A percentile compares a stretch with the other conserved stretches of the same genome.
These are phyloP conservation scores for Coemansia sp. DNA, from an alignment of 192 early-diverging fungal genomes.

Conservation along the genomic window DNA sequence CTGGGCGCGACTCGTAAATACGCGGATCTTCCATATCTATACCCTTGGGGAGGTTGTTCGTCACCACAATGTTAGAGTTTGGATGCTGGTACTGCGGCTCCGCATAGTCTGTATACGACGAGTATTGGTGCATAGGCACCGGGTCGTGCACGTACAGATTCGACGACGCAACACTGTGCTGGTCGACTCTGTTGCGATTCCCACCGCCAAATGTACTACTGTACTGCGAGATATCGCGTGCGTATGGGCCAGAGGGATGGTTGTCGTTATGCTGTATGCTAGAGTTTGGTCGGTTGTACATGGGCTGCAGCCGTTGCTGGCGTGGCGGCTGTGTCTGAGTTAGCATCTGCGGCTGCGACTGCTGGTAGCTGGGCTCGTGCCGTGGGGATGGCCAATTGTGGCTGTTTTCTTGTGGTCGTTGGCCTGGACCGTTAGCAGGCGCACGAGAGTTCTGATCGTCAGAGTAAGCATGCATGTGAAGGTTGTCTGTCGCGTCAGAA, in stretches of 20 bases:
- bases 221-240: slow-evolving; percentile 9
- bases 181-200: background rate
- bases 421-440: background rate
- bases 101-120: background rate
- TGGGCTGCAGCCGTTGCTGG: slow-evolving; percentile 6
- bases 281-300: background rate
- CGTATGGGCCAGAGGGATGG: background rate
- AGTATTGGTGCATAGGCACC: background rate
- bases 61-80: slow-evolving; percentile 4
- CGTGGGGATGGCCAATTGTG: slow-evolving; percentile 1
- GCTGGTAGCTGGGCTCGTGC: slow-evolving; percentile 11
- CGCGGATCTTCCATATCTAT: slow-evolving; percentile 7
- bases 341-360: slow-evolving; percentile 4
- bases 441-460: background rate
- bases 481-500: slow-evolving; percentile 19
- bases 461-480: slow-evolving; percentile 10
- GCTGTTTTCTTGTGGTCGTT: background rate
- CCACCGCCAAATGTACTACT: slow-evolving; percentile 9
- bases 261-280: background rate
- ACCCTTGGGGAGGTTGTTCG: slow-evolving; percentile 17
- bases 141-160: slow-evolving; percentile 5
- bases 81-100: background rate
- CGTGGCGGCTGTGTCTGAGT: background rate
- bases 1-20: slow-evolving; percentile 10
- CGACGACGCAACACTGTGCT: slow-evolving; percentile 11